Evolutionary conservation across 495 filamentous ascomycete species (phyloP), one percentile per base, ranked within the genome.

Genomic region (Penicillium canescens): DNA sequence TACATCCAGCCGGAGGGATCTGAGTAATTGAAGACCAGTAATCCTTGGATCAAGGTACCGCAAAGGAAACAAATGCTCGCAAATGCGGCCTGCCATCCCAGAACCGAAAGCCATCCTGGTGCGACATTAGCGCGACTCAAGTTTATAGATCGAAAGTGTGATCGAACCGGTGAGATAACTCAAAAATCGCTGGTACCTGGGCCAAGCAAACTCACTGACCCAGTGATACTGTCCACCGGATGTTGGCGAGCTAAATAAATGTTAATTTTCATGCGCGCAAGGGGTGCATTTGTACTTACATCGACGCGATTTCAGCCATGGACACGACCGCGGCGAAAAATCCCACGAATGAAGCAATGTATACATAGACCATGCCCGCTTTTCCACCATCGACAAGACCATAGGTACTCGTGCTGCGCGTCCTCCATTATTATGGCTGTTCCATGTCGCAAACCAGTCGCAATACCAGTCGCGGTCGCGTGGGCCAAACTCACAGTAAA

Each of bases 171-270:
- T 72, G 10, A 73, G 52, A 53, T 80, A 82, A 34, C 72, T 77
- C 38, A 78, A 54, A 18, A 69, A 63, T 14, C 74, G 74, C 59
- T 79, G 76, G 35, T 50, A 74, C 46, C 63, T 44, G 31, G 69
- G 66, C 6, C 72, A 54, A 65, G 77, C 59, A 70, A 78, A 54
- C 65, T 67, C 64, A 46, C 64, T 72, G 5, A 76, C 73, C 78
- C 78, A 81, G 58, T 77, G 77, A 46, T 80, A 80, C 53, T 79
- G 77, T 13, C 78, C 77, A 10, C 69, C 75, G 0, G 67, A 63
- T 1, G 74, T 78, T 18, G 76, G 75, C 4, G 74, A 64, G 42
- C 68, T 70, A 26, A 45, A 6, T 6, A 38, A 21, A 23, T 40
- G 44, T 46, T 26, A 48, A 46, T 46, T 6, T 42, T 12, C 35